These are phyloP conservation scores for Clonostachys rosea DNA, from an alignment of 2,329 filamentous ascomycete species.

Conservation along the genomic window DNA sequence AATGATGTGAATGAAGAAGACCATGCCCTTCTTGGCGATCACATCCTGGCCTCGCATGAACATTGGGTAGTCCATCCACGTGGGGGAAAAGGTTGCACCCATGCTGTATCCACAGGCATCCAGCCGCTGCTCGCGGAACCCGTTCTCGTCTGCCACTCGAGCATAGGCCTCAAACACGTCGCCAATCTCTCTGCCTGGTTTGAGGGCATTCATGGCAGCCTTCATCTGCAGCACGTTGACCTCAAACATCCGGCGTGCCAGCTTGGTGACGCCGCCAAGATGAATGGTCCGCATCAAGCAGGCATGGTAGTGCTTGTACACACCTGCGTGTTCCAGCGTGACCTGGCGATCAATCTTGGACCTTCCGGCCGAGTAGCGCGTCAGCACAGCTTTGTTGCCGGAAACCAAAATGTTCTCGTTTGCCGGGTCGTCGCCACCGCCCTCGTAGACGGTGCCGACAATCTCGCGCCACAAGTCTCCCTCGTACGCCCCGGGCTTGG, in stretches of 20 bases:
- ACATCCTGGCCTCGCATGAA: constrained; percentile 4
- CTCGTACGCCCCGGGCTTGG: constrained; percentile 25
- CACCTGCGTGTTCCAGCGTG: constrained; percentile 22
- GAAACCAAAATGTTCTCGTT: constrained; percentile 24
- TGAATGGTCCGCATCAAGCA: constrained; percentile 24
- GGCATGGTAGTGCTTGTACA: constrained; percentile 24
- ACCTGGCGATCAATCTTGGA: constrained; percentile 18
- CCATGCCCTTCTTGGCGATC: constrained; percentile 11
- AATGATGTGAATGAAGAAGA: constrained; percentile 26
- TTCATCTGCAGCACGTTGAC: constrained; percentile 6
- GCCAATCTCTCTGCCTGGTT: constrained; percentile 3
- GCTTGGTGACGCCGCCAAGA: constrained; percentile 4
- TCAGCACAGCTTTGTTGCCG: background rate
- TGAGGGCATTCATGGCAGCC: constrained; percentile 4
- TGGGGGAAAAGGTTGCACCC: constrained; percentile 3
- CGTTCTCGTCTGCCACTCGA: constrained; percentile 6
- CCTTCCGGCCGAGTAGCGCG: constrained; percentile 1
- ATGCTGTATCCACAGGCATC: constrained; percentile 6
- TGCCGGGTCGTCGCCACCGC: constrained; percentile 24
- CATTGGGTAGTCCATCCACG: constrained; percentile 6
- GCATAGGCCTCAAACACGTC: constrained; percentile 7
- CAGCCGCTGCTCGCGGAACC: constrained; percentile 4
- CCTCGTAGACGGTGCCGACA: constrained; percentile 23
- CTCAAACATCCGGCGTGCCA: constrained; percentile 4
- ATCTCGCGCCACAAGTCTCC: constrained; percentile 25